Evolutionary conservation across 148 eudicot species (phyloP).

Genomic region (Rhododendron vialii): DNA sequence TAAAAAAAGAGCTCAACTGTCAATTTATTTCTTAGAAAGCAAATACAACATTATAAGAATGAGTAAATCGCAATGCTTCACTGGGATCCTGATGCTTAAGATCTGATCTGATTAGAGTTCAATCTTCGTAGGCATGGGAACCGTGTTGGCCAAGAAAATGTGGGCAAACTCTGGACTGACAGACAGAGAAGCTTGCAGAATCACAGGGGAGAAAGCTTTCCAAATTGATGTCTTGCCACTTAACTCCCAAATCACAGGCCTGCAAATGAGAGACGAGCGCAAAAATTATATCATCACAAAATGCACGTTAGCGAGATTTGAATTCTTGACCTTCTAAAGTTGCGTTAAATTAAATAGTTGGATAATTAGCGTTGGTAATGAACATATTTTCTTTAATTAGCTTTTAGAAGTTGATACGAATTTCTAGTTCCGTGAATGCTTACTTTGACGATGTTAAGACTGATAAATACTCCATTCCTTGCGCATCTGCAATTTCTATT

Average conservation of each 20-base stretch:
- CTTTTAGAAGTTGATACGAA: background rate
- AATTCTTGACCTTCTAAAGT: background rate
- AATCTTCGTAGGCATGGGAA: conserved; percentile 11
- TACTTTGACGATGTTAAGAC: conserved; percentile 40
- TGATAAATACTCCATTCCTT: conserved; percentile 38
- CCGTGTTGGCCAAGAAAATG: conserved; percentile 8
- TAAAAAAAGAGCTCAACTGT: background rate
- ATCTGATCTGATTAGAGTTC: background rate
- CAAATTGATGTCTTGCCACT: conserved; percentile 29
- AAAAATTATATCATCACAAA: background rate
- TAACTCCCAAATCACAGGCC: conserved; percentile 26
- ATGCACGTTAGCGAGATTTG: background rate
- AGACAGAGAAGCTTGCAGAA: conserved; percentile 30
- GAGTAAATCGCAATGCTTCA: too few species aligned
- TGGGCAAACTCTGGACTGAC: conserved; percentile 16
- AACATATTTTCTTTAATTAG: background rate
- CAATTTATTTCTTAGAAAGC: background rate
- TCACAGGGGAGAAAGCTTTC: conserved; percentile 28
- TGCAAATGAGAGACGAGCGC: conserved; percentile 7
- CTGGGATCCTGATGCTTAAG: background rate
- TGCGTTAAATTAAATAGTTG: too few species aligned
- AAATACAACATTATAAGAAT: background rate
- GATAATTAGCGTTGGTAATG: too few species aligned
- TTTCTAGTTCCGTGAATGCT: background rate
- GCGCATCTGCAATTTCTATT: conserved; percentile 19